Evolutionary conservation across 306 rosid species (phyloP), one percentile per base, ranked within the genome.

Genomic region (Fragaria iinumae): DNA sequence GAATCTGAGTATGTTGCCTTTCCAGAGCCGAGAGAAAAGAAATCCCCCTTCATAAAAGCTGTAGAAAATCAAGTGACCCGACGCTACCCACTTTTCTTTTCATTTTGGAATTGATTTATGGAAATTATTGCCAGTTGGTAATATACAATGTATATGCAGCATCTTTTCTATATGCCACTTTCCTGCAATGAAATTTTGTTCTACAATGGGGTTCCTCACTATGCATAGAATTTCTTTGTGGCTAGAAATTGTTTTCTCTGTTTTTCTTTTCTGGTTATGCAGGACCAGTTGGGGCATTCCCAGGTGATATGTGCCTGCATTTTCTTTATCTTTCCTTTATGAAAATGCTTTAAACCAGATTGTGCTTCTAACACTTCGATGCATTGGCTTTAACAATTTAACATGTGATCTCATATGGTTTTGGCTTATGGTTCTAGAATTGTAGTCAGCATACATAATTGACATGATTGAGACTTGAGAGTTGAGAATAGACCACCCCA

Each of bases 401-500:
- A 45, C 69, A 60, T 27, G 69, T 74, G 69, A 43, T 74, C 66
- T 25, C 77, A 44, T 70, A 44, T 45, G 70, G 70, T 74, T 16
- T 60, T 44, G 45, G 59, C 77, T 43, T 44, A n/a, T 2, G 43
- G 18, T 9, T 55, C 29, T 55, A 55, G 29, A n/a, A n/a, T 17
- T 25, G 32, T 11, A 74, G 29, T 17, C 44, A 44, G 39, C 67
- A 48, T 25, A 60, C 53, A 38, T 39, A 27, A 36, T 82, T 77
- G 72, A 50, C 44, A n/a, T 72, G 76, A 32, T 49, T 38, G 47
- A n/a, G 69, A 27, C 12, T 4, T 29, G 47, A n/a, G 69, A 27
- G 7, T 4, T n/a, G 59, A 49, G 71, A 59, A 27, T 36, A 36
- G 71, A 43, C 21, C 49, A 67, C 62, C 34, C 9, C 52, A 48